A percentile compares a stretch with the other conserved stretches of the same genome.
phyloP scores from a whole-genome alignment of 2,329 filamentous ascomycete genomes.

The Penicillium sp. region DNA sequence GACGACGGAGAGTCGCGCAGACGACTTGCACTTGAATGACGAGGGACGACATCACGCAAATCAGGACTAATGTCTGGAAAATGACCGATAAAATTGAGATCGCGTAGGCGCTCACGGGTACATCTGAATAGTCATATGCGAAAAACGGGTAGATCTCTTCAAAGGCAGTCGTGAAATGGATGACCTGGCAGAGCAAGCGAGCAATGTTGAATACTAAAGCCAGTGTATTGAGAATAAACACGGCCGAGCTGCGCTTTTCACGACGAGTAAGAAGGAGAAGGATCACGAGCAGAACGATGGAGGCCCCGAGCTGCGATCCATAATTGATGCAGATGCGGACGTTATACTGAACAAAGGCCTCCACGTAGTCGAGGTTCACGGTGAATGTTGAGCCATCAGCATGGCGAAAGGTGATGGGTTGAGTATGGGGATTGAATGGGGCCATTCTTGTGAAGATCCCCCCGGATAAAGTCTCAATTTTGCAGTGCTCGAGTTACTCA shows the following conservation, averaged over 20 bases:
- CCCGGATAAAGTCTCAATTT: no score
- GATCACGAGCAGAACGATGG: conserved; percentile 58
- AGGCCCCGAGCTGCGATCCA: conserved; percentile 64
- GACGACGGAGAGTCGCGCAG: conserved; percentile 46
- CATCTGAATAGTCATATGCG: conserved; percentile 48
- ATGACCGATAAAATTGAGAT: conserved; percentile 47
- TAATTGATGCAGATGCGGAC: conserved; percentile 56
- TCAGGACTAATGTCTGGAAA: conserved; percentile 49
- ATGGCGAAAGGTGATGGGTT: conserved; percentile 42
- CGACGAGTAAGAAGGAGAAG: conserved; percentile 61
- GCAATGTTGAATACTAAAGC: conserved; percentile 57
- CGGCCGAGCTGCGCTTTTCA: conserved; percentile 57
- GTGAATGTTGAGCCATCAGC: conserved; percentile 42
- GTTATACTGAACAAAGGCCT: conserved; percentile 45
- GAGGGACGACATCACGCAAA: conserved; percentile 54
- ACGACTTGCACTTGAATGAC: conserved; percentile 60
- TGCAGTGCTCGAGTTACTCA: no score
- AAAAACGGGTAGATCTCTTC: conserved; percentile 58
- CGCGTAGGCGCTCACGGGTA: conserved; percentile 44
- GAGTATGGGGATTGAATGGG: conserved; percentile 29
- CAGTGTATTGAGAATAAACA: conserved; percentile 61
- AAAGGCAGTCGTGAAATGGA: conserved; percentile 58
- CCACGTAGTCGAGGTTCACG: conserved; percentile 41
- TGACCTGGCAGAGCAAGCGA: conserved; percentile 41
- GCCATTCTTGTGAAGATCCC: conserved; percentile 7